Evolutionary conservation across 192 early-diverging fungal genomes (phyloP).

Genomic region (Entomortierella lignicola): DNA sequence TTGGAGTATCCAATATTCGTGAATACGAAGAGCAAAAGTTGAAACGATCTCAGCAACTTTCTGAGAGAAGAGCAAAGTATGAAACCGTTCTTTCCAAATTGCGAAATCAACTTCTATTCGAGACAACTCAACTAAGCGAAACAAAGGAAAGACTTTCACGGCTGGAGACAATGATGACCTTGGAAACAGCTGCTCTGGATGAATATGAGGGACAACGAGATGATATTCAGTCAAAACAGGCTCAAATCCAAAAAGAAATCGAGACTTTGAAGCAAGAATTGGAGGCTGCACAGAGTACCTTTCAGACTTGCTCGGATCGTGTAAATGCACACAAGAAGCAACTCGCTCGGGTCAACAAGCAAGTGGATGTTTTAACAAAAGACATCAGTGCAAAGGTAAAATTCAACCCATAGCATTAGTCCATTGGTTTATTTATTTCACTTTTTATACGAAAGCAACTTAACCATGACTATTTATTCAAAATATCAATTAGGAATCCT

Average conservation of each 20-base stretch:
- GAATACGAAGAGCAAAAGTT: conserved; percentile 88
- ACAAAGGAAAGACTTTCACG: conserved; percentile 69
- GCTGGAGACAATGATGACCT: conserved; percentile 60
- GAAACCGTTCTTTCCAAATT: conserved; percentile 81
- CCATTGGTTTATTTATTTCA: background rate
- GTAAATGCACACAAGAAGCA: conserved; percentile 69
- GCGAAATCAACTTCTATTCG: conserved; percentile 83
- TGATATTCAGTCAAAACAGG: conserved; percentile 52
- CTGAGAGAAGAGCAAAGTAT: conserved; percentile 82
- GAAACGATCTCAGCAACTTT: conserved; percentile 73
- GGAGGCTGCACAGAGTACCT: conserved; percentile 57
- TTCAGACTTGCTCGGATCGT: conserved; percentile 66
- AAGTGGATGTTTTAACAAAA: conserved; percentile 74
- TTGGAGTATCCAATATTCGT: conserved; percentile 82
- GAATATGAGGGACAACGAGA: conserved; percentile 49
- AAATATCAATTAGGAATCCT: conserved; percentile 60
- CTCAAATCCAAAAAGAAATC: conserved; percentile 64
- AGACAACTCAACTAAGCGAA: conserved; percentile 74
- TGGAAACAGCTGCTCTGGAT: conserved; percentile 53
- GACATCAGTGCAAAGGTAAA: conserved; percentile 64
- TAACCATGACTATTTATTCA: conserved; percentile 7
- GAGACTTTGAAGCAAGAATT: conserved; percentile 61
- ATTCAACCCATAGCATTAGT: background rate
- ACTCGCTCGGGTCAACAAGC: conserved; percentile 67
- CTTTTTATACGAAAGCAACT: background rate